Conservation (phyloP, 495 filamentous ascomycete species). For the Aspergillus kassunensis region DNA sequence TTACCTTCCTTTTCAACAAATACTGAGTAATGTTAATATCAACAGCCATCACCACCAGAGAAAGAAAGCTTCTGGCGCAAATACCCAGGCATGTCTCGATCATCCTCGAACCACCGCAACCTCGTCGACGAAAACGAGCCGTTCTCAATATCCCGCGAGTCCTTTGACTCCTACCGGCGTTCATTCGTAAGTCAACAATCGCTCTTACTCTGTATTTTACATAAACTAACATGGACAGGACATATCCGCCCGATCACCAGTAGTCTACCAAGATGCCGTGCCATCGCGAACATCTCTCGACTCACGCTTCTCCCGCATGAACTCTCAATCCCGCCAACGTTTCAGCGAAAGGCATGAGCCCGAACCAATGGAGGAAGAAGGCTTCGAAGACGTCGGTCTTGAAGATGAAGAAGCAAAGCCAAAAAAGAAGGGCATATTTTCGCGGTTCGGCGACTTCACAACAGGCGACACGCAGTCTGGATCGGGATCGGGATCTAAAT, state of each 20-base stretch:
- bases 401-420: constrained; percentile 69
- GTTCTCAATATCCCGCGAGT: constrained; percentile 95
- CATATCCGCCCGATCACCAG: constrained; percentile 83
- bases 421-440: constrained; percentile 81
- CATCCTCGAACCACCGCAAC: constrained; percentile 68
- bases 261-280: constrained; percentile 52
- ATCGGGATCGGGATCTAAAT: constrained; percentile 37
- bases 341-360: constrained; percentile 42
- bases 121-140: constrained; percentile 80
- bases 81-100: constrained; percentile 61
- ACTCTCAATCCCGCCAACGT: constrained; percentile 47
- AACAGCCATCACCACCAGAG: constrained; percentile 84
- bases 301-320: constrained; percentile 56
- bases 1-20: too few relatives aligned
- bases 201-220: background rate
- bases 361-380: constrained; percentile 64
- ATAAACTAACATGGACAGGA: constrained; percentile 53
- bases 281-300: constrained; percentile 76
- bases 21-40: constrained; percentile 1
- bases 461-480: constrained; percentile 34
- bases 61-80: constrained; percentile 80
- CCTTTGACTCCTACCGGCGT: constrained; percentile 94
- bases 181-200: constrained; percentile 70
- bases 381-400: constrained; percentile 88
- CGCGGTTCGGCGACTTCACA: constrained; percentile 70